Percentiles rank a stretch among this genome's conserved stretches.
Conservation (phyloP, 495 filamentous ascomycete species). For the Aspergillus steynii region DNA sequence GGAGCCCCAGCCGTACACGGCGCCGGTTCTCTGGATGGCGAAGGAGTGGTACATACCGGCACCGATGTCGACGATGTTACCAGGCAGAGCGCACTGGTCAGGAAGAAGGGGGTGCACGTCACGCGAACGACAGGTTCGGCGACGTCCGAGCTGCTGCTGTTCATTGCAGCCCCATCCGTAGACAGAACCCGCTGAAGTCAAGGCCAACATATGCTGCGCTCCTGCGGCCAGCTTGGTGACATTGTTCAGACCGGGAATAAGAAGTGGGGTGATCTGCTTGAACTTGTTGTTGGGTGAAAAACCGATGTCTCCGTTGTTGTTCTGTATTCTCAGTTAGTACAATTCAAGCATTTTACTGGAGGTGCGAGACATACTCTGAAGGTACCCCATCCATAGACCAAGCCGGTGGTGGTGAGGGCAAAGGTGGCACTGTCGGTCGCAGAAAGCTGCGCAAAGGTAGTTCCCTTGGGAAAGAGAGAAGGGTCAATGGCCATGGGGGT, state of each 20-base stretch:
- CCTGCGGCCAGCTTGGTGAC: constrained; percentile 62
- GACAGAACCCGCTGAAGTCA: constrained; percentile 64
- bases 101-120: constrained; percentile 12
- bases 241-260: constrained; percentile 58
- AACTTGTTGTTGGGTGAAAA: constrained; percentile 50
- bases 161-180: constrained; percentile 74
- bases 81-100: constrained; percentile 8
- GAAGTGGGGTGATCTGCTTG: constrained; percentile 40
- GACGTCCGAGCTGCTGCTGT: constrained; percentile 67
- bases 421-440: constrained; percentile 66
- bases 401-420: constrained; percentile 62
- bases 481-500: constrained; percentile 53
- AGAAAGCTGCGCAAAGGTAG: constrained; percentile 57
- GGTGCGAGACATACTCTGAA: constrained; percentile 55
- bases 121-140: constrained; percentile 5
- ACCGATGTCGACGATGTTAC: constrained; percentile 11
- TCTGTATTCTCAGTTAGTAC: constrained; percentile 31
- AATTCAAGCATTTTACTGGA: background rate
- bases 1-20: constrained; percentile 15
- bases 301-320: constrained; percentile 69
- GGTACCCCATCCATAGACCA: constrained; percentile 74
- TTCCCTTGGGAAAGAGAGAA: constrained; percentile 50
- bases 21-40: constrained; percentile 11
- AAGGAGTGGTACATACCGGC: constrained; percentile 18
- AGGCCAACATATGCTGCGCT: constrained; percentile 71